Percentiles rank a stretch among this genome's conserved stretches.
Evolutionary conservation across 441 rosid genomes (phyloP).

Genomic region (Erodium chrysanthum): DNA sequence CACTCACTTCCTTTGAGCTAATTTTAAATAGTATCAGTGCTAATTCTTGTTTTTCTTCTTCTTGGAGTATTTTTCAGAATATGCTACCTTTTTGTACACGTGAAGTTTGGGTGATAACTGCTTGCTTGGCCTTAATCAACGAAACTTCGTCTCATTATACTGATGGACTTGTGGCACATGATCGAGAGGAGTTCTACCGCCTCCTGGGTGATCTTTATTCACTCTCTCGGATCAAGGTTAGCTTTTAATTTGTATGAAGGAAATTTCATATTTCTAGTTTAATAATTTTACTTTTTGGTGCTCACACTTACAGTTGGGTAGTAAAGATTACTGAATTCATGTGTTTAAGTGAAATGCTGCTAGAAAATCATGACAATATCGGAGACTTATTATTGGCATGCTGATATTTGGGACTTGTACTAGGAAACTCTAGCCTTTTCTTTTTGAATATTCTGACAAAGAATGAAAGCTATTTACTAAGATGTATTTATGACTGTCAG

Average conservation of each 20-base stretch:
- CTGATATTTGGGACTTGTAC: conserved; percentile 5
- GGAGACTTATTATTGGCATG: conserved; percentile 14
- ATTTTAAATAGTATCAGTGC: conserved; percentile 17
- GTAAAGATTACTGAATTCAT: conserved; percentile 11
- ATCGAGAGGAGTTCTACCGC: conserved; percentile 83
- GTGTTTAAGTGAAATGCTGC: conserved; percentile 10
- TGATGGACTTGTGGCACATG: conserved; percentile 55
- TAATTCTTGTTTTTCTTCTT: conserved; percentile 19
- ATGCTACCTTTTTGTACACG: conserved; percentile 77
- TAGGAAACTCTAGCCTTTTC: background rate
- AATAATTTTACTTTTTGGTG: background rate
- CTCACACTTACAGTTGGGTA: background rate
- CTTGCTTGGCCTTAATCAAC: conserved; percentile 62
- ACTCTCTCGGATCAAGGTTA: conserved; percentile 79
- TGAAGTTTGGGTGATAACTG: conserved; percentile 95
- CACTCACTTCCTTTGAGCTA: conserved; percentile 9
- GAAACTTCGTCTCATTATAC: conserved; percentile 65
- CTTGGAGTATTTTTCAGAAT: conserved; percentile 37
- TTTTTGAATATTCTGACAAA: background rate
- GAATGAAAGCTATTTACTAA: conserved; percentile 15
- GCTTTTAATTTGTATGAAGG: conserved; percentile 12
- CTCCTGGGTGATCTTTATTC: conserved; percentile 95
- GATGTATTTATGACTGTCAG: conserved; percentile 41
- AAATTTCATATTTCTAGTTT: background rate
- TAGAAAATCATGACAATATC: background rate